These are phyloP conservation scores for Fusarium hostae DNA, from an alignment of 2,329 filamentous ascomycete species.

Conservation along the genomic window DNA sequence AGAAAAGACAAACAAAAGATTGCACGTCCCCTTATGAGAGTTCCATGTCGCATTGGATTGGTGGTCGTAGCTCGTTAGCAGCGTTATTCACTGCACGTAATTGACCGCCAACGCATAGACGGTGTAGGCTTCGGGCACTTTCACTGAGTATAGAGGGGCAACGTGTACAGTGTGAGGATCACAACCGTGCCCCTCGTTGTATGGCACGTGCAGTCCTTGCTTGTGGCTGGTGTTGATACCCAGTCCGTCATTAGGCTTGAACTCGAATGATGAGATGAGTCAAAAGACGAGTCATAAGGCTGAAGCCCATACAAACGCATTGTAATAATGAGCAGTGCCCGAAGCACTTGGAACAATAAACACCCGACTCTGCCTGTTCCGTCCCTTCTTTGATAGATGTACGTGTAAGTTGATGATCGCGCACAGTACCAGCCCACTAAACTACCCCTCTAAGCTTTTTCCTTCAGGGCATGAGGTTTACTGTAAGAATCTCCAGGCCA, in stretches of 20 bases:
- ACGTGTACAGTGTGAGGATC: constrained; percentile 38
- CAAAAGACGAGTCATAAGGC: constrained; percentile 1
- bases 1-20: constrained; percentile 1
- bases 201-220: constrained; percentile 30
- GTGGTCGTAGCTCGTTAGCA: constrained; percentile 18
- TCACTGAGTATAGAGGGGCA: constrained; percentile 25
- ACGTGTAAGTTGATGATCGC: neutral
- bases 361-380: constrained; percentile 9
- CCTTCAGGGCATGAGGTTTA: neutral
- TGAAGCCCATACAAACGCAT: neutral
- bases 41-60: constrained; percentile 27
- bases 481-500: neutral
- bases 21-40: constrained; percentile 21
- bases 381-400: neutral
- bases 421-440: constrained; percentile 24
- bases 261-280: neutral
- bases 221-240: constrained; percentile 21
- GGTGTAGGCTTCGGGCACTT: constrained; percentile 9
- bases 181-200: constrained; percentile 18
- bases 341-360: neutral
- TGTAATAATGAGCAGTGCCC: neutral
- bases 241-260: constrained; percentile 16
- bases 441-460: constrained; percentile 42
- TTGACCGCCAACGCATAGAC: constrained; percentile 25
- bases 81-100: constrained; percentile 31